Evolutionary conservation across 495 filamentous ascomycete species (phyloP).

Genomic region (Tuber borchii): DNA sequence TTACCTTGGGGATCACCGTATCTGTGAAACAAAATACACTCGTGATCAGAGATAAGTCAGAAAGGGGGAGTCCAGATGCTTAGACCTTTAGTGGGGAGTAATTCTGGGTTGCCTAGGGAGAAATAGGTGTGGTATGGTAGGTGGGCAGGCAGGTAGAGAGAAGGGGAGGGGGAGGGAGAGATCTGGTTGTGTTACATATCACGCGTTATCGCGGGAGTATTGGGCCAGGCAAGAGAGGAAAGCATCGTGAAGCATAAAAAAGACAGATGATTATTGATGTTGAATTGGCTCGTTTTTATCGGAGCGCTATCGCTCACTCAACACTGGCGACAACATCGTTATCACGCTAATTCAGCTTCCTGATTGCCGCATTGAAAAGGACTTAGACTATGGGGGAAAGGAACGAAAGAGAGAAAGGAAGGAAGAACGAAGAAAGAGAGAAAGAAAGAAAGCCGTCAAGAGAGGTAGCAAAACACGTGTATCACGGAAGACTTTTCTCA

Average conservation of each 20-base stretch:
- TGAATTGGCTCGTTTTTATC: background rate
- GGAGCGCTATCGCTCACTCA: background rate
- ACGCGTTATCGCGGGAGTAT: background rate
- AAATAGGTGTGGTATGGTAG: background rate
- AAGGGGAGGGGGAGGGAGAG: too few relatives aligned
- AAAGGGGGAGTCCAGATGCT: background rate
- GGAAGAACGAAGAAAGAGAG: background rate
- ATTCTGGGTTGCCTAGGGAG: background rate
- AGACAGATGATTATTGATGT: background rate
- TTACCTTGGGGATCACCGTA: background rate
- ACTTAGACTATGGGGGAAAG: background rate
- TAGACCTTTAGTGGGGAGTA: background rate
- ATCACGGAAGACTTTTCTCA: conserved; percentile 2
- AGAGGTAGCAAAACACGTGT: background rate
- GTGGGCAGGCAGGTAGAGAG: background rate
- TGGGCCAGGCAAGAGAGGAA: background rate
- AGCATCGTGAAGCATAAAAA: conserved; percentile 4
- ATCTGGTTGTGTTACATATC: background rate
- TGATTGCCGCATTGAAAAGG: background rate
- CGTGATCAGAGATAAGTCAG: background rate
- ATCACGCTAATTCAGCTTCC: background rate
- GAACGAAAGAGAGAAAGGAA: background rate
- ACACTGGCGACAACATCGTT: background rate
- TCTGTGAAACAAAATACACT: background rate
- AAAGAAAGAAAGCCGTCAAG: background rate